A percentile compares a stretch with the other conserved stretches of the same genome.
These are phyloP conservation scores for Hysterangium stoloniferum DNA, from an alignment of 768 basidiomycete genomes.

Conservation along the genomic window DNA sequence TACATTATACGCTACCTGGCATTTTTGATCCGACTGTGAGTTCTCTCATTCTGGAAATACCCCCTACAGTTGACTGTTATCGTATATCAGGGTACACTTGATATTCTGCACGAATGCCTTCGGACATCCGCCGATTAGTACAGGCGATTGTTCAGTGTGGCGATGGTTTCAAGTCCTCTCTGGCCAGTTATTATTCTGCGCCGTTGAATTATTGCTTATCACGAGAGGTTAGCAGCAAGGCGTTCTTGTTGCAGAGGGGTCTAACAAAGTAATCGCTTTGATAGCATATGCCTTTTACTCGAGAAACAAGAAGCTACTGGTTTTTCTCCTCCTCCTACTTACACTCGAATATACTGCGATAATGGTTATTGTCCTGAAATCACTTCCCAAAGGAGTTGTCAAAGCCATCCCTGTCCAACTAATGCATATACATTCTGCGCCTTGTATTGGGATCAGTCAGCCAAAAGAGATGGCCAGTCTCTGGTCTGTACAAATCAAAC, in stretches of 20 bases:
- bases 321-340: not conserved
- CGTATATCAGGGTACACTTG: not conserved
- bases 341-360: not conserved
- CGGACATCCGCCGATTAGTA: not conserved
- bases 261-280: not conserved
- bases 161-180: not conserved
- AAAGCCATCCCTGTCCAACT: not conserved
- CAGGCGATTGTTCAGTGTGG: not conserved
- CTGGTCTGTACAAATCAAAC: not conserved
- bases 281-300: not conserved
- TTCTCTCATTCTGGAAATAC: not conserved
- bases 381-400: not conserved
- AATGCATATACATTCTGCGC: conserved; percentile 4
- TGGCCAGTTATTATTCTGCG: not conserved
- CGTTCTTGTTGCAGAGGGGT: not conserved
- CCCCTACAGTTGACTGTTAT: not conserved
- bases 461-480: conserved; percentile 5
- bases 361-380: not conserved
- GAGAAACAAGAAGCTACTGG: not conserved
- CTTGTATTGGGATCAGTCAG: conserved; percentile 2
- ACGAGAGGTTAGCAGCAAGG: not conserved
- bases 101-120: not conserved
- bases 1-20: not conserved
- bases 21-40: not conserved
- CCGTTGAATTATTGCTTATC: not conserved